A percentile compares a stretch with the other conserved stretches of the same genome.
These are phyloP conservation scores for Blepharisma japonicum DNA, from an alignment of 73 alveolate genomes.

Conservation along the genomic window DNA sequence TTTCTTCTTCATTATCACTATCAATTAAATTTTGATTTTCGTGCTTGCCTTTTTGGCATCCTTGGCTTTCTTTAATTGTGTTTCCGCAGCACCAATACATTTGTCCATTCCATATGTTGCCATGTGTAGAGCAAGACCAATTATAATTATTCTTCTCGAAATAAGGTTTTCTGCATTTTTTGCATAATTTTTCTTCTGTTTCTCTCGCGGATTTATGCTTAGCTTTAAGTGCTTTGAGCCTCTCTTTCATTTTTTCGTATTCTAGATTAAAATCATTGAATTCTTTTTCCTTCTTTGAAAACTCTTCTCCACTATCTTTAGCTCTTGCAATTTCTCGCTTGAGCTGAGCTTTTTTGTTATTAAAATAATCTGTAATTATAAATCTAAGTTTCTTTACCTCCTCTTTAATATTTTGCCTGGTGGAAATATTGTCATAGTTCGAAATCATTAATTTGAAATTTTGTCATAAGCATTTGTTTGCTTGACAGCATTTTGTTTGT, in stretches of 20 bases:
- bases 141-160: conserved; percentile 53
- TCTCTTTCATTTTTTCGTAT: conserved; percentile 8
- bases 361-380: background rate
- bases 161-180: conserved; percentile 46
- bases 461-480: no score
- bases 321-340: background rate
- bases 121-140: conserved; percentile 62
- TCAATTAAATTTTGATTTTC: conserved; percentile 65
- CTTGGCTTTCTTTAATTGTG: conserved; percentile 51
- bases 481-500: no score
- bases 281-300: background rate
- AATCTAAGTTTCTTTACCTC: background rate
- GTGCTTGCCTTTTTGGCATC: conserved; percentile 65
- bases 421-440: no score
- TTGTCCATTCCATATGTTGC: conserved; percentile 40
- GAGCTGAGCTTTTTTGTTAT: background rate
- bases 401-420: background rate
- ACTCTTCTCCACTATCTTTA: background rate
- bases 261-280: background rate
- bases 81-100: conserved; percentile 83
- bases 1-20: conserved; percentile 34
- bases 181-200: conserved; percentile 49
- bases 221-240: background rate
- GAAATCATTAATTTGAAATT: no score
- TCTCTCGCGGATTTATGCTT: conserved; percentile 17